Percentiles rank a stretch among this genome's conserved stretches.
These are phyloP conservation scores for Sarocladiaceae sp. DNA, from an alignment of 2,329 filamentous ascomycete genomes.

Conservation along the genomic window DNA sequence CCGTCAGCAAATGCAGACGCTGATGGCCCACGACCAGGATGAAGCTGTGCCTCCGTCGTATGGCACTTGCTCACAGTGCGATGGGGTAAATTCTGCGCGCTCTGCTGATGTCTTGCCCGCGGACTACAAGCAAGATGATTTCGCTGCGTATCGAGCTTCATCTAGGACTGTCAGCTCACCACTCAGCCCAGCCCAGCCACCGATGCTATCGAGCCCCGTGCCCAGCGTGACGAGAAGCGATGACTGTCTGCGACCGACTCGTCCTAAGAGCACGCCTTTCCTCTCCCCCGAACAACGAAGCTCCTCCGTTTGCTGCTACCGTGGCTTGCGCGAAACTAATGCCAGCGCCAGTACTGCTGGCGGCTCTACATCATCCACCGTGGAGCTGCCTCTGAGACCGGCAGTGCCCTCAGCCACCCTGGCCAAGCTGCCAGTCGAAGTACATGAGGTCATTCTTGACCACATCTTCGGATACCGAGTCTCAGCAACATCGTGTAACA, in stretches of 20 bases:
- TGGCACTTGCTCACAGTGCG: slow-evolving; percentile 7
- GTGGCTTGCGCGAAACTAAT: slow-evolving; percentile 16
- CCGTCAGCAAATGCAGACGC: neutral
- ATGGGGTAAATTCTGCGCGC: neutral
- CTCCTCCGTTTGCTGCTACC: slow-evolving; percentile 22
- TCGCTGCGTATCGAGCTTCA: slow-evolving; percentile 21
- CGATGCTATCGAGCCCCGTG: slow-evolving; percentile 20
- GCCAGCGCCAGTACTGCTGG: slow-evolving; percentile 6
- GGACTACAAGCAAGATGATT: slow-evolving; percentile 26
- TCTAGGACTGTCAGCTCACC: slow-evolving; percentile 3
- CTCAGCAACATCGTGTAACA: slow-evolving; percentile 52
- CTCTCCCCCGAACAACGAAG: slow-evolving; percentile 45
- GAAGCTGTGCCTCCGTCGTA: neutral
- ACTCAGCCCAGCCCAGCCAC: slow-evolving; percentile 19
- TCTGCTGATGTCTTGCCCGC: slow-evolving; percentile 12
- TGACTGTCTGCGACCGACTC: slow-evolving; percentile 31
- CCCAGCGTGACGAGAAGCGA: slow-evolving; percentile 5
- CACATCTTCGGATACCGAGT: slow-evolving; percentile 64
- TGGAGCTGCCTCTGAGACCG: neutral
- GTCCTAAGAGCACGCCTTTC: slow-evolving; percentile 56
- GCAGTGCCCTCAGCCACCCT: neutral
- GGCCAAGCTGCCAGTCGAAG: slow-evolving; percentile 53
- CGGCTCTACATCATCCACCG: neutral
- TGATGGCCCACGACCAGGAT: neutral
- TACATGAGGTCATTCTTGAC: slow-evolving; percentile 66